Evolutionary conservation across 2,329 filamentous ascomycete genomes (phyloP).

Genomic region (Botrytis byssoidea): DNA sequence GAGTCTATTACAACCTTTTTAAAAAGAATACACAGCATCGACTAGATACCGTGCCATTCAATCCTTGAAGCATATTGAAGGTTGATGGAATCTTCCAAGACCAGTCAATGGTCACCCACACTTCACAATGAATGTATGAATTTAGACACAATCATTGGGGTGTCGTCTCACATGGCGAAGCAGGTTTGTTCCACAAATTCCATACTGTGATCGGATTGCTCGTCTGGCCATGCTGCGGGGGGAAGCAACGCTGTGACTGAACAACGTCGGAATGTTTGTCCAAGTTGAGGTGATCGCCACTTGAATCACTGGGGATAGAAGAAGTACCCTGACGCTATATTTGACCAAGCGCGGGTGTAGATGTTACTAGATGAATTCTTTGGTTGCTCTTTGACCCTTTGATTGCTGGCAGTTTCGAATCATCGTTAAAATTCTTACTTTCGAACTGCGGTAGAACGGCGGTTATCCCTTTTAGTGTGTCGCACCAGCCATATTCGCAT

Average conservation of each 20-base stretch:
- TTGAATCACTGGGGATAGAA: background rate
- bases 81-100: background rate
- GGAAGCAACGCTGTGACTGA: background rate
- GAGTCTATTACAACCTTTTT: slow-evolving; percentile 6
- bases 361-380: background rate
- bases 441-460: slow-evolving; percentile 1
- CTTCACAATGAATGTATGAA: slow-evolving; percentile 4
- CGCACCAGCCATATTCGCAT: slow-evolving; percentile 5
- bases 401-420: slow-evolving; percentile 7
- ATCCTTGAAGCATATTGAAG: background rate
- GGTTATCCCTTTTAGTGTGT: slow-evolving; percentile 8
- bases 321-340: slow-evolving; percentile 13
- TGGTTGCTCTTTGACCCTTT: slow-evolving; percentile 1
- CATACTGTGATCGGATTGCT: background rate
- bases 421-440: background rate
- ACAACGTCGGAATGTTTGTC: slow-evolving; percentile 7
- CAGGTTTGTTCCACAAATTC: slow-evolving; percentile 5
- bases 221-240: background rate
- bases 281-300: slow-evolving; percentile 4
- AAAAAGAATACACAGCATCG: slow-evolving; percentile 3
- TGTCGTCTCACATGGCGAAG: slow-evolving; percentile 12
- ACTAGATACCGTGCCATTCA: background rate
- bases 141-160: slow-evolving; percentile 5
- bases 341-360: background rate
- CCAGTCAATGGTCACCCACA: slow-evolving; percentile 4